Evolutionary conservation across 1,284 basidiomycete species (phyloP), one percentile per base, ranked within the genome.

Genomic region (Violaceomyces palustris): DNA sequence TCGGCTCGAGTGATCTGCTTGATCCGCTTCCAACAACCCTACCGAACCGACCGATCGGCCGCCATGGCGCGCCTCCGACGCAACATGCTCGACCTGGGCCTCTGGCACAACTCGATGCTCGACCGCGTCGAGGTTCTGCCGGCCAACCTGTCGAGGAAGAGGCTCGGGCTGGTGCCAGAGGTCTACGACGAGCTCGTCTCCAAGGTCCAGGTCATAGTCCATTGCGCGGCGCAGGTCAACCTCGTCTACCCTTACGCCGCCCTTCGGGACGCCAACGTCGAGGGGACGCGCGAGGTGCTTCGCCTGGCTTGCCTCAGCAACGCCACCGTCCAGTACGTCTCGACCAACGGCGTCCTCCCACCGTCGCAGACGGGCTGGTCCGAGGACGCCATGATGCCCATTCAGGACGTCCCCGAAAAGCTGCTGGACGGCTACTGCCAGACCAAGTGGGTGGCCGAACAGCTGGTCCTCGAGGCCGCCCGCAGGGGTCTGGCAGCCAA

Each of bases 361-460:
- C 69, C 69, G 25, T 63, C 66, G 12, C 37, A 59, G 39, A 56
- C 67, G 9, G 69, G 64, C 15, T 68, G 67, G 67, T 30, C 58
- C 24, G 68, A 74, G 42, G 46, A 47, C 25, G 45, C 62, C 25
- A 61, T 63, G 45, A 58, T 64, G 37, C 60, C 54, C 11, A 40
- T 69, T 26, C 61, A 73, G 14, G 50, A 69, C 41, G 67, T 73
- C 15, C 61, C 62, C 0, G 66, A 62, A 15, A 67, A 69, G 42
- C 49, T 74, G 30, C 56, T 69, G 30, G 72, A 74, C 42, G 73
- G 73, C 8, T 74, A 74, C 53, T 69, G 73, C 17, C 73, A 74
- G 58, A 73, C 68, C 35, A 74, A 74, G 48, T 74, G 73, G 73
- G 73, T 74, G 8, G 66, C 73, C 21, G 73, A 74, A 41, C 64